Base-by-base conservation (phyloP, 2,329 filamentous ascomycete genomes). In the Blastomyces emzantsi region DNA sequence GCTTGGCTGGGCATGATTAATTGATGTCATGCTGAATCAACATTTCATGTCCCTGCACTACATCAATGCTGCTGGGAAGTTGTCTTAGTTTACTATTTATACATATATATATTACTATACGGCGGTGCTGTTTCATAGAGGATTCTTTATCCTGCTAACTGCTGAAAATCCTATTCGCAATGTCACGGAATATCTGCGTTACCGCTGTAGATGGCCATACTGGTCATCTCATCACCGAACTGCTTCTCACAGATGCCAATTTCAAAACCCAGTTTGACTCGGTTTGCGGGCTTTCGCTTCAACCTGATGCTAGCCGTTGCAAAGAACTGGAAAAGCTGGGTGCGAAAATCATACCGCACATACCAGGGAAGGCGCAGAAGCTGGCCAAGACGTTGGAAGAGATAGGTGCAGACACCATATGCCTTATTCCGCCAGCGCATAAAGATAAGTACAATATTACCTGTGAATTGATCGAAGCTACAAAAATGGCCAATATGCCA, bases 201-300 rank as follows among this genome's bases (percentile, higher is more conserved):
- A 81, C 79, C 1, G 76, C 80, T 41, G 74, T 76, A 15, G 81
- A 83, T 54, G 81, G 81, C 68, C 74, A 82, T 63, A 82, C 80
- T 4, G 81, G 80, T 66, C 82, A 80, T 66, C 71, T 79, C 64
- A 82, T 83, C 67, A 78, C 79, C 49, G 79, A 83, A 67, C 74
- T 82, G 7, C 73, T 82, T 52, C 76, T 82, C 57, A 78, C 73
- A 28, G 68, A 80, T 39, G 66, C 68, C 8, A 71, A 76, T 28
- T 82, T 83, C 73, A 74, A 73, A 19, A 70, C 70, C 28, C 75
- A 78, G 63, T 69, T 81, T 65, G 71, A 73, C 66, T 75, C 74
- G 15, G 69, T 83, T 49, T 73, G 72, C 33, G 77, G 76, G 13
- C 71, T 83, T 9, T 63, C 61, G 3, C 61, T 69, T 43, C 62